Conservation (phyloP, 2,329 filamentous ascomycete genomes). For the Colletotrichum shisoi region DNA sequence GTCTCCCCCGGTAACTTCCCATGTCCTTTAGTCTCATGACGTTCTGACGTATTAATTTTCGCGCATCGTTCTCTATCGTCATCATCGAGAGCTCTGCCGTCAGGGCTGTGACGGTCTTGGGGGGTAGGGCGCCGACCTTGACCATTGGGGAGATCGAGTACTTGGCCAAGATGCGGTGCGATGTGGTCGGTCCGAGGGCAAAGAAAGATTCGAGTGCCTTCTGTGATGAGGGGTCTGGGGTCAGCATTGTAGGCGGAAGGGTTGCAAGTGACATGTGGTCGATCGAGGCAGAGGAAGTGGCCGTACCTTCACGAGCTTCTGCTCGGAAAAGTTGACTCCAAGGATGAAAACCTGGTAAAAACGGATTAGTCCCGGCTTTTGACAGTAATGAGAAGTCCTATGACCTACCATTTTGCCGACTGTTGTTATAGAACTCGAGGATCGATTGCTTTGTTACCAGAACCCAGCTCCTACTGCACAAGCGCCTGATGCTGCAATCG, state of each 20-base stretch:
- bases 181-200: constrained; percentile 76
- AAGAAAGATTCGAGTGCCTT: constrained; percentile 86
- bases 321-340: constrained; percentile 84
- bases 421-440: neutral
- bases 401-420: constrained; percentile 22
- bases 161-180: constrained; percentile 81
- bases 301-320: constrained; percentile 80
- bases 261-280: neutral
- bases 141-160: constrained; percentile 86
- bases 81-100: constrained; percentile 87
- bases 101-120: constrained; percentile 80
- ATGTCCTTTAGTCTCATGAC: constrained; percentile 88
- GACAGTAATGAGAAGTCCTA: too few species aligned
- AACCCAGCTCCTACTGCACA: neutral
- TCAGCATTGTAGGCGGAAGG: constrained; percentile 19
- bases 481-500: constrained; percentile 11
- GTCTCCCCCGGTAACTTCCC: constrained; percentile 84
- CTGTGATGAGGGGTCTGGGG: constrained; percentile 48
- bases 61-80: constrained; percentile 91
- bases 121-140: constrained; percentile 76
- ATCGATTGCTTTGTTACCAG: constrained; percentile 1
- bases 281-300: neutral
- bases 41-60: constrained; percentile 80
- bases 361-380: neutral
- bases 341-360: constrained; percentile 78